Conservation (phyloP, 495 filamentous ascomycete species). For the Penicillium simplicissimum region DNA sequence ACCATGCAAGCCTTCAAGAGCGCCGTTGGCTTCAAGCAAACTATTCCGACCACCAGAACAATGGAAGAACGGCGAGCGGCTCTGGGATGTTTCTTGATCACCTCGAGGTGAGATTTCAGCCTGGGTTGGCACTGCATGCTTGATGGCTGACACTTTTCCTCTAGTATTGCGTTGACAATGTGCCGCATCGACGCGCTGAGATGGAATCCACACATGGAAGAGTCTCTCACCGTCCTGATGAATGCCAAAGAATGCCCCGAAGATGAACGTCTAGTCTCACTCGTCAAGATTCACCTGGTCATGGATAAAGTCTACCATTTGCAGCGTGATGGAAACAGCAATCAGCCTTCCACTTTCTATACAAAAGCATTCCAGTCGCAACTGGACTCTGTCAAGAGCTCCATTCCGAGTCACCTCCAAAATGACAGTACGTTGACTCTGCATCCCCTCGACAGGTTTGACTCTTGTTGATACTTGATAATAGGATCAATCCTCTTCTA, state of each 20-base stretch:
- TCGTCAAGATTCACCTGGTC: slow-evolving; percentile 49
- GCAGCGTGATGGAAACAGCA: slow-evolving; percentile 23
- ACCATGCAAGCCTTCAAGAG: slow-evolving; percentile 29
- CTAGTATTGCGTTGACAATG: slow-evolving; percentile 46
- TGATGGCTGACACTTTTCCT: not conserved
- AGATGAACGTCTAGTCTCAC: slow-evolving; percentile 51
- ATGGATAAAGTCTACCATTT: slow-evolving; percentile 35
- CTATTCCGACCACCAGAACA: slow-evolving; percentile 31
- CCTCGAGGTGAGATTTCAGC: slow-evolving; percentile 40
- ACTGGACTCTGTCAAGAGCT: slow-evolving; percentile 37
- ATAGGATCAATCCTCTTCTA: slow-evolving; percentile 41
- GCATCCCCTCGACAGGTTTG: not conserved
- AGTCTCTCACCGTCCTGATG: slow-evolving; percentile 46
- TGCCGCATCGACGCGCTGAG: slow-evolving; percentile 48
- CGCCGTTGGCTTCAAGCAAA: slow-evolving; percentile 23
- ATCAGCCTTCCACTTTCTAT: slow-evolving; percentile 37
- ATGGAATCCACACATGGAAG: slow-evolving; percentile 56
- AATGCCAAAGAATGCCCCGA: slow-evolving; percentile 48
- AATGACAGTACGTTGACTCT: slow-evolving; percentile 38
- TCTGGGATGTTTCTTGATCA: slow-evolving; percentile 54
- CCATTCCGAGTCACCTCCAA: slow-evolving; percentile 36
- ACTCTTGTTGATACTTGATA: slow-evolving; percentile 2
- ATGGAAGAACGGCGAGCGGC: slow-evolving; percentile 55
- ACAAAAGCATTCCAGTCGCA: slow-evolving; percentile 45
- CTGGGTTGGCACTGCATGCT: not conserved